A percentile compares a stretch with the other conserved stretches of the same genome.
Evolutionary conservation across 441 rosid genomes (phyloP).

Genomic region (Erodium moschatum): DNA sequence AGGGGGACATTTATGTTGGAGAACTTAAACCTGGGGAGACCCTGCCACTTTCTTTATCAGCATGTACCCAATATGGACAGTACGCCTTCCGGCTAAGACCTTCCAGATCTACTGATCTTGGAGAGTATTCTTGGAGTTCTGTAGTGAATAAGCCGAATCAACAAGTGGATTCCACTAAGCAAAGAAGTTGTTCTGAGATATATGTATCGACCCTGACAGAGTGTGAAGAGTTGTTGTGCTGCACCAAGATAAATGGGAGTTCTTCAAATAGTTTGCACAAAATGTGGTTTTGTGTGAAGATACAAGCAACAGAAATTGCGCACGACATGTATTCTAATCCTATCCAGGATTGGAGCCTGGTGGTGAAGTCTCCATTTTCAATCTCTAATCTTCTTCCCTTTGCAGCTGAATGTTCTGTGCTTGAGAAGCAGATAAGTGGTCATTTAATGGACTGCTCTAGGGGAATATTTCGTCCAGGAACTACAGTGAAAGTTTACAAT

Average conservation of each 20-base stretch:
- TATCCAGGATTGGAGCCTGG: constrained; percentile 87
- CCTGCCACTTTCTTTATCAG: constrained; percentile 64
- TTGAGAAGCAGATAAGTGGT: constrained; percentile 63
- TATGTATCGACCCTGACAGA: constrained; percentile 62
- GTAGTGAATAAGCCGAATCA: constrained; percentile 42
- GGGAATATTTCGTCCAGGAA: constrained; percentile 61
- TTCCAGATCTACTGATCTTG: constrained; percentile 31
- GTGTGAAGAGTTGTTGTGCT: constrained; percentile 63
- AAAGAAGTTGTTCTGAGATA: constrained; percentile 42
- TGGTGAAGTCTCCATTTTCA: constrained; percentile 74
- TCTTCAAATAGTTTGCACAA: constrained; percentile 48
- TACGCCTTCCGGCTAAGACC: constrained; percentile 65
- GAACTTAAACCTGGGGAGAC: constrained; percentile 63
- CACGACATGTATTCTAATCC: constrained; percentile 71
- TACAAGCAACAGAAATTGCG: constrained; percentile 71
- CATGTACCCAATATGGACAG: constrained; percentile 50
- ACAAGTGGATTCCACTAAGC: constrained; percentile 28
- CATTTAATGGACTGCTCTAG: constrained; percentile 53
- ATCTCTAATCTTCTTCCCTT: constrained; percentile 81
- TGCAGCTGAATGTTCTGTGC: constrained; percentile 70
- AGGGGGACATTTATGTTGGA: constrained; percentile 49
- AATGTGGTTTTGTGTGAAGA: constrained; percentile 78
- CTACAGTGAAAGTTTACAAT: constrained; percentile 63
- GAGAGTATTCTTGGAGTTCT: constrained; percentile 82
- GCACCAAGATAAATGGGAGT: constrained; percentile 50